Evolutionary conservation across 371 early-diverging fungal genomes (phyloP), one percentile per base, ranked within the genome.

Genomic region (Entomophthora muscae): DNA sequence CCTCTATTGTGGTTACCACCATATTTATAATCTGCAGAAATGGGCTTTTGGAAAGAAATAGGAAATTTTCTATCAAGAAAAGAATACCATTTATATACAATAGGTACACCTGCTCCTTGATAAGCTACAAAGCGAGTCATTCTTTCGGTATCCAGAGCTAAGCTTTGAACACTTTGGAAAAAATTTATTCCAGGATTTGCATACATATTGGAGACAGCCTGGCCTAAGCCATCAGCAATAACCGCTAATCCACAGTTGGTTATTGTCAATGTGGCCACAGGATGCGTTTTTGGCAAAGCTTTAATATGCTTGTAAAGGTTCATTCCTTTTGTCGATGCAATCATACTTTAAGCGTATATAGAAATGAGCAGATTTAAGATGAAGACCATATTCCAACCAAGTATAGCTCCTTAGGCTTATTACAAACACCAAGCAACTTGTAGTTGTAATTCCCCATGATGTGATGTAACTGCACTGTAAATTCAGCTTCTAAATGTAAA

Each of bases 81-180:
- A 24, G 74, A 73, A 68, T 83, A 90, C 90, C 90, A 90, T 53
- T 71, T 75, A 57, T 83, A 81, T 53, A 83, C 77, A 3, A 89
- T 32, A 0, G 89, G 89, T 0, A 88, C 90, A 12, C 85, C 78
- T 32, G 80, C 68, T 31, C 85, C 77, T 62, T 86, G 88, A 70
- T 86, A 90, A 1, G 76, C 54, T 57, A 85, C 81, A 70, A 89
- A 86, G 13, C 83, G 78, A n/a, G 66, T 66, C 29, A 67, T 57
- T 27, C 76, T 64, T 21, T 62, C 17, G 17, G 55, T 51, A 59
- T 75, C 68, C 17, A 70, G 59, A 3, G 66, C 27, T 42, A 61
- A 13, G 2, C 54, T 42, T 42, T 42, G 5, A 17, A 42, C 42
- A 31, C 3, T 53, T 32, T 3, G 12, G 30, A 22, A 27, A 55